Percentiles rank a stretch among this genome's conserved stretches.
These are phyloP conservation scores for Penicillium pulvis DNA, from an alignment of 495 filamentous ascomycete genomes.

Conservation along the genomic window DNA sequence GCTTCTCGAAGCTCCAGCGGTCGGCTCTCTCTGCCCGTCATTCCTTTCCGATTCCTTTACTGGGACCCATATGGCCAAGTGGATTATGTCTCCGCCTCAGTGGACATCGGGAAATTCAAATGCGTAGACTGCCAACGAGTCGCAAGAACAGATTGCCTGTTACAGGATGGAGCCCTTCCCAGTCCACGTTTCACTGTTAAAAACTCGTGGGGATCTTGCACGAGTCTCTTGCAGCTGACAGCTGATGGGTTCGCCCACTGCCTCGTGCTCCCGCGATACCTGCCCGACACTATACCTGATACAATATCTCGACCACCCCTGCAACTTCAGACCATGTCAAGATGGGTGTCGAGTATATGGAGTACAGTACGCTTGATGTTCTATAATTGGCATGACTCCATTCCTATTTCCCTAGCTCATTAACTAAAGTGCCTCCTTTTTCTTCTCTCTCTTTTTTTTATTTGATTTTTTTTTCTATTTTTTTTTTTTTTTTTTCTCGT, in stretches of 20 bases:
- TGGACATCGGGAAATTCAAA: slow-evolving; percentile 8
- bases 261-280: slow-evolving; percentile 23
- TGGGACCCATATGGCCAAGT: background rate
- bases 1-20: slow-evolving; percentile 5
- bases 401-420: background rate
- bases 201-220: slow-evolving; percentile 16
- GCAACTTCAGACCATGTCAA: background rate
- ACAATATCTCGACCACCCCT: background rate
- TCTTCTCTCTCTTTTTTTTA: background rate
- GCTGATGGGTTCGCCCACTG: slow-evolving; percentile 20
- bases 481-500: background rate
- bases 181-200: background rate
- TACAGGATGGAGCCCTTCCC: background rate
- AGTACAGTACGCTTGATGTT: background rate
- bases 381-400: slow-evolving; percentile 5
- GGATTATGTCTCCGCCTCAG: slow-evolving; percentile 12
- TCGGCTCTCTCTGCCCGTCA: slow-evolving; percentile 9
- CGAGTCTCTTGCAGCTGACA: slow-evolving; percentile 20
- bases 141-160: background rate
- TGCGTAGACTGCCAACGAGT: background rate
- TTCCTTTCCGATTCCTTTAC: slow-evolving; percentile 1
- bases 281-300: slow-evolving; percentile 8
- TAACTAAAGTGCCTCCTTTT: background rate
- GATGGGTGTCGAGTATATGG: background rate
- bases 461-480: background rate